Evolutionary conservation across 495 filamentous ascomycete species (phyloP).

Genomic region (Beverwykella pulmonaria): DNA sequence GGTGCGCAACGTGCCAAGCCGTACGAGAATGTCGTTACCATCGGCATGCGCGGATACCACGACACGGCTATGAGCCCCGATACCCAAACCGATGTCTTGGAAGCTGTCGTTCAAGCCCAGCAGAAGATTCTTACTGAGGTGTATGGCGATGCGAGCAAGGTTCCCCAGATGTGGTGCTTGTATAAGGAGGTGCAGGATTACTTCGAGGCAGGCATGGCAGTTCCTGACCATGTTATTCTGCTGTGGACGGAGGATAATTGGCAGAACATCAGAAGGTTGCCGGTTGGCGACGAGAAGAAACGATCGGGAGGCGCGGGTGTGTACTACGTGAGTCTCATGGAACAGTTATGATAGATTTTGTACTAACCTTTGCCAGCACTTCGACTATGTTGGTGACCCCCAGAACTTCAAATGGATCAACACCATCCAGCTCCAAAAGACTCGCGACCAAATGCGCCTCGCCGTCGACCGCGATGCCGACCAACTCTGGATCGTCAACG

Average conservation of each 20-base stretch:
- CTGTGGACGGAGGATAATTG: constrained; percentile 79
- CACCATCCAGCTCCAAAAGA: constrained; percentile 67
- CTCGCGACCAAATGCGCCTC: constrained; percentile 65
- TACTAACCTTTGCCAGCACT: constrained; percentile 49
- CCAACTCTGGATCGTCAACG: constrained; percentile 75
- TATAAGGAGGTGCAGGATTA: constrained; percentile 59
- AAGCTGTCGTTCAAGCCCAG: constrained; percentile 63
- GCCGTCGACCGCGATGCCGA: constrained; percentile 64
- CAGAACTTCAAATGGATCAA: constrained; percentile 74
- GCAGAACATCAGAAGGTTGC: constrained; percentile 69
- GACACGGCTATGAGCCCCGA: constrained; percentile 62
- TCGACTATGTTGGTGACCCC: constrained; percentile 70
- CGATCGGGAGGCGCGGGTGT: constrained; percentile 69
- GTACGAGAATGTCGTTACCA: constrained; percentile 66
- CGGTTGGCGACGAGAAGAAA: constrained; percentile 61
- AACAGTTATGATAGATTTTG: not conserved
- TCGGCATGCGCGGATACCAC: constrained; percentile 74
- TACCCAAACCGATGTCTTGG: constrained; percentile 61
- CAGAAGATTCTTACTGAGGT: constrained; percentile 59
- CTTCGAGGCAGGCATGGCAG: constrained; percentile 63
- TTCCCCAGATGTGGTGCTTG: constrained; percentile 70
- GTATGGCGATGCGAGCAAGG: constrained; percentile 57
- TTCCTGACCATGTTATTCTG: constrained; percentile 73
- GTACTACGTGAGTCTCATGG: constrained; percentile 56
- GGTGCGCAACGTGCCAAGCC: constrained; percentile 66